These are phyloP conservation scores for Breynia disticha DNA, from an alignment of 441 rosid species.

Conservation along the genomic window DNA sequence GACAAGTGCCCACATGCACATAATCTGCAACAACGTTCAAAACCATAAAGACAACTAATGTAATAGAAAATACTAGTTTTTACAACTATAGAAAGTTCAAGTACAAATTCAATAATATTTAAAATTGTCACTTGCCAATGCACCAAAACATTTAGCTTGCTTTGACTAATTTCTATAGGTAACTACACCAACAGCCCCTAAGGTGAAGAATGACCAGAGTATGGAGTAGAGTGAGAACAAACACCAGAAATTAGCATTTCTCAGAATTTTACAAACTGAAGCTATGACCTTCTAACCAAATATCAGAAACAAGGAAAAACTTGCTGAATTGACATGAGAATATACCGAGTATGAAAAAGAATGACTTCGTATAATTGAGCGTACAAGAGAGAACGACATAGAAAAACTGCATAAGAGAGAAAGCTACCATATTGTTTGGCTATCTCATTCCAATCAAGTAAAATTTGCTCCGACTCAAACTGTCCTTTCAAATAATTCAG, in stretches of 20 bases:
- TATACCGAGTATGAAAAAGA: too few species aligned
- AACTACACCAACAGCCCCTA: too few species aligned
- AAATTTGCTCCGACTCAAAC: constrained; percentile 45
- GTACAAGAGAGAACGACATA: background rate
- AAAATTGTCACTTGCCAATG: constrained; percentile 1
- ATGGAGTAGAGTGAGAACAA: too few species aligned
- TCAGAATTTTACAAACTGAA: too few species aligned
- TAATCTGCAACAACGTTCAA: constrained; percentile 33
- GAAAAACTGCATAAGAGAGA: constrained; percentile 5
- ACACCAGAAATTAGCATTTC: too few species aligned
- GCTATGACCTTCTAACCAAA: too few species aligned
- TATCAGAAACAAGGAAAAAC: too few species aligned
- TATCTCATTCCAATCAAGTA: constrained; percentile 84
- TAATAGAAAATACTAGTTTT: background rate
- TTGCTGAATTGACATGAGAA: too few species aligned
- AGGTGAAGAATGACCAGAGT: too few species aligned
- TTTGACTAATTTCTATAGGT: too few species aligned
- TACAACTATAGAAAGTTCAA: background rate
- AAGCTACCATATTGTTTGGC: constrained; percentile 65
- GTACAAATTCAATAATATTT: constrained; percentile 2
- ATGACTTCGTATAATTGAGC: background rate
- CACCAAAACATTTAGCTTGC: background rate
- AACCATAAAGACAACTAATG: background rate
- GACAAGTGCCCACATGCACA: constrained; percentile 74
- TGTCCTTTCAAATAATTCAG: constrained; percentile 21